Base-by-base conservation (phyloP, 164 flowering plant genomes). In the Sedum album region DNA sequence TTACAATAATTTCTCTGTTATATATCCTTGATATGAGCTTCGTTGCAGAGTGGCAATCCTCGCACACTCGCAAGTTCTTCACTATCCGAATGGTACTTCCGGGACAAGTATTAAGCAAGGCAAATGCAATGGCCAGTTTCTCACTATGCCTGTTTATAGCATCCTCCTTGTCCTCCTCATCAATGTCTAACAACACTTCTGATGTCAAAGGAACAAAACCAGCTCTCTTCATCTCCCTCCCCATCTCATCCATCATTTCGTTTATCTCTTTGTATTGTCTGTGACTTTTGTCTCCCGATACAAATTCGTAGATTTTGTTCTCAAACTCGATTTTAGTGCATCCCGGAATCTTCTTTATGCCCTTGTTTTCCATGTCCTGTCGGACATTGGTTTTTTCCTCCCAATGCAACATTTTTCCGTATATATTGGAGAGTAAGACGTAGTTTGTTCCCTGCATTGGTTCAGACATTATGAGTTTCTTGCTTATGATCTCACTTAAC, bases 221-320 rank as follows among this genome's bases (percentile, higher is more conserved):
- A 21, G 60, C 60, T 53, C 23, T 53, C 60, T 53, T 53, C 28
- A 53, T 6, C 60, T 53, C 60, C 60, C 60, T 53, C 28, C 60
- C 60, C 60, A 53, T 53, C 60, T 53, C 60, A 53, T 53, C 60
- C 13, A 53, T 30, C 60, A 53, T 53, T 53, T 53, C 30, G 26
- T 53, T 53, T 0, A 53, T 53, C 60, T 53, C 28, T 13, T 7
- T 53, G 60, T 53, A 53, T 23, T 53, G 60, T 53, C 8, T 53
- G 8, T 53, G 60, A 6, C 13, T 53, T 53, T 53, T 53, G 28
- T 53, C 60, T 2, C 60, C 60, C 23, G 60, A 53, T 7, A 53
- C 60, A 23, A 53, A 53, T 23, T 53, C 60, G 13, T 53, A 53
- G 26, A 53, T 53, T 23, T 53, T 9, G 28, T 53, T 53, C 11